Base-by-base conservation (phyloP, 768 basidiomycete genomes). In the Dentipellis fragilis region DNA sequence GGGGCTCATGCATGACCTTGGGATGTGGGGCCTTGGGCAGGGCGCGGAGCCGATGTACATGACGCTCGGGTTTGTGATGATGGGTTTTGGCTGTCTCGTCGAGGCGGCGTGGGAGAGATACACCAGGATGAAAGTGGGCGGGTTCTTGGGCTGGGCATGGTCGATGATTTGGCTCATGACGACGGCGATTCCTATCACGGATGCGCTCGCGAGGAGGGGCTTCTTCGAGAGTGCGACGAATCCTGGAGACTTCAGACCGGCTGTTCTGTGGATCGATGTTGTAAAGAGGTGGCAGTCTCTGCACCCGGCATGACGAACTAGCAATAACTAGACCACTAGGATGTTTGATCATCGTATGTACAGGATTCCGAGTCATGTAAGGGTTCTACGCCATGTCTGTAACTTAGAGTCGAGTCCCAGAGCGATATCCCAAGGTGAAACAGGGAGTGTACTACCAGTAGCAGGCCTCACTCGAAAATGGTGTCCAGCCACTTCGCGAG, bases 401-500 rank as follows among this genome's bases (percentile, higher is more conserved):
- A 29, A 29, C 29, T 6, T 29, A 29, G n/a, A n/a, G n/a, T n/a
- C n/a, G n/a, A n/a, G n/a, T n/a, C n/a, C n/a, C n/a, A n/a, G 29
- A 29, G 29, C 29, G 6, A 29, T 29, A 29, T 29, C 29, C 29
- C 29, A 29, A 29, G 6, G 29, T 3, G 6, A 6, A 29, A 29
- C 29, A 29, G 29, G 29, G 6, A 29, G 29, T 29, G 29, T 29
- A 45, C 42, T 10, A 45, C 5, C 9, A 16, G 8, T 45, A 1
- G 40, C 19, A 6, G 14, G 4, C 17, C 10, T 54, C 22, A 60
- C 21, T 61, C 65, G 52, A 64, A 66, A 22, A 64, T 55, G 17
- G 60, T 56, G 53, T 63, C 62, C 49, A 63, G 56, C 63, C 63
- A 65, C 10, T 57, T 58, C n/a, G 64, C 62, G 11, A 63, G 55